Base-by-base conservation (phyloP, 495 filamentous ascomycete species). In the Durotheca rogersii region DNA sequence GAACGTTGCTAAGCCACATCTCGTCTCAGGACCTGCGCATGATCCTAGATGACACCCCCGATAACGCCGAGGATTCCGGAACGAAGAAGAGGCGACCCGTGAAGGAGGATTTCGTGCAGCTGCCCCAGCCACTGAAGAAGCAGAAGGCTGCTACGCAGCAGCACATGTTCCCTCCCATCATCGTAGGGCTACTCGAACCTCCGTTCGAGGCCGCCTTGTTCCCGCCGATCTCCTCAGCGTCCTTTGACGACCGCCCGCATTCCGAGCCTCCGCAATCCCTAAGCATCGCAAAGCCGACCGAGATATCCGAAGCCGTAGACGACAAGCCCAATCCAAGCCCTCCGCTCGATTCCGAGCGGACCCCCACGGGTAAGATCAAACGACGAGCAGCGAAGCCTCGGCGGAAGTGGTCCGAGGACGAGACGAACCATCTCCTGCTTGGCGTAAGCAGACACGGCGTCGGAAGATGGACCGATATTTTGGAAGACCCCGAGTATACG, bases 381-480 rank as follows among this genome's bases (percentile, higher is more conserved):
- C 60, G 71, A 41, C 65, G 69, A 16, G 65, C 71, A 6, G 66
- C 69, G 18, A 77, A 74, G 56, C 73, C 72, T 10, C 61, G 78
- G 51, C 78, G 77, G 45, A 86, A 81, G 56, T 96, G 90, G 90
- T 84, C 84, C 0, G 85, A 93, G 40, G 82, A 90, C 58, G 90
- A 96, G 63, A 94, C 89, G 1, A 81, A 83, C 17, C 77, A 85
- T 42, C 70, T 96, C 7, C 66, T 94, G 19, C 74, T 82, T 43
- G 90, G 89, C 1, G 89, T 94, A 12, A 76, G 81, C 31, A 85
- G 83, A 48, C 88, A 90, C 65, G 90, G 90, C 0, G 84, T 94
- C 42, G 90, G 90, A 14, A 89, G 83, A 61, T 96, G 90, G 90
- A 93, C 85, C 29, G 81, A 81, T 33, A 94, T 96, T 11, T 66